Conservation (phyloP, 352 stramenopile genomes). For the Phytophthora sansomeana region DNA sequence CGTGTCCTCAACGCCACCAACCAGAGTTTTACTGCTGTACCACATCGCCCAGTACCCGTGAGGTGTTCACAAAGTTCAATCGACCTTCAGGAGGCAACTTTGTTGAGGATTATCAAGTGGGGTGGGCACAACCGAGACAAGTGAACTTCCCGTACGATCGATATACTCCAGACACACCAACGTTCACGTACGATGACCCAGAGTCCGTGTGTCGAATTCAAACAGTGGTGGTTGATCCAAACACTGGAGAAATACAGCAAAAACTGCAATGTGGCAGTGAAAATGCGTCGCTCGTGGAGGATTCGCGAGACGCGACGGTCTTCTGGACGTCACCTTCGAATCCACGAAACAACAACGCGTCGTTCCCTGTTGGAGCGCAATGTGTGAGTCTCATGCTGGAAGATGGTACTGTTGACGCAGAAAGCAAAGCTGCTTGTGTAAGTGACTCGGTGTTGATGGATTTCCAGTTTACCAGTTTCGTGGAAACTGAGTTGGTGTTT, state of each 20-base stretch:
- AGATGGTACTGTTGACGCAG: conserved; percentile 27
- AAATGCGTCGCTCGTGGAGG: conserved; percentile 36
- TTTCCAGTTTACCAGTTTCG: conserved; percentile 41
- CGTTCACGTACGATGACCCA: conserved; percentile 42
- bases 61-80: conserved; percentile 47
- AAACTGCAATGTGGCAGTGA: conserved; percentile 40
- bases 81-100: conserved; percentile 37
- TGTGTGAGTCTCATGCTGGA: conserved; percentile 42
- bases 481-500: conserved; percentile 17
- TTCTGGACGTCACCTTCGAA: conserved; percentile 59
- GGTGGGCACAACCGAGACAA: conserved; percentile 36
- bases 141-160: conserved; percentile 43
- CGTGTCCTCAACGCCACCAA: conserved; percentile 42
- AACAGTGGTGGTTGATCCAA: conserved; percentile 18
- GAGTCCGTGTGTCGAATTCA: conserved; percentile 35
- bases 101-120: conserved; percentile 35
- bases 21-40: conserved; percentile 49
- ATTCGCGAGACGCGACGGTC: conserved; percentile 40
- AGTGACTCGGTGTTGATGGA: conserved; percentile 1
- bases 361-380: conserved; percentile 47
- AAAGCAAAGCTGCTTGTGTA: conserved; percentile 18
- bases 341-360: conserved; percentile 58
- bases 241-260: conserved; percentile 30
- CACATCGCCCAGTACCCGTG: conserved; percentile 28
- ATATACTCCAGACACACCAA: conserved; percentile 43